Conservation (phyloP, 2,329 filamentous ascomycete species). For the Cladosporium sp. region DNA sequence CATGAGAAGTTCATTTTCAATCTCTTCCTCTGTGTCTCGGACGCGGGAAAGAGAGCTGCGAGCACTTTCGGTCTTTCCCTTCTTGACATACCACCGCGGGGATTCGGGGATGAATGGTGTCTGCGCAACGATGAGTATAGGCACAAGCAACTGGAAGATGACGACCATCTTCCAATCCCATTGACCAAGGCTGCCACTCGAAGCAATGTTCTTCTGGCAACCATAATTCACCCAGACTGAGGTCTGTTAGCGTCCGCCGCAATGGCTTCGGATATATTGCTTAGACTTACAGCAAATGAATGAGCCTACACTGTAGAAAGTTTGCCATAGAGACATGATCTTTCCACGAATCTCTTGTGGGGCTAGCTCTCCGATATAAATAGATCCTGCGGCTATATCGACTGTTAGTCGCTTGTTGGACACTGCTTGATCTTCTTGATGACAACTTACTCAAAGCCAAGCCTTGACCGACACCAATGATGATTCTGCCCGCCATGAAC, state of each 20-base stretch:
- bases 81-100: slow-evolving; percentile 62
- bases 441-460: slow-evolving; percentile 51
- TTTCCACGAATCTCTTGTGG: slow-evolving; percentile 58
- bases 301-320: slow-evolving; percentile 59
- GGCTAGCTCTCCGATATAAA: slow-evolving; percentile 65
- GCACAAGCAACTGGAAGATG: slow-evolving; percentile 66
- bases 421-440: neutral
- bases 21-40: slow-evolving; percentile 57
- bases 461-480: slow-evolving; percentile 66
- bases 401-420: neutral
- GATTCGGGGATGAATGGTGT: slow-evolving; percentile 63
- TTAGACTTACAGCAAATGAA: slow-evolving; percentile 42
- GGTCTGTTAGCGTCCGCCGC: neutral
- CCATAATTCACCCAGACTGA: slow-evolving; percentile 62
- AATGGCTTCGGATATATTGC: neutral
- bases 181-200: slow-evolving; percentile 48
- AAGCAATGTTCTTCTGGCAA: slow-evolving; percentile 48
- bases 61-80: slow-evolving; percentile 55
- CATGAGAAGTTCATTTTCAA: slow-evolving; percentile 58
- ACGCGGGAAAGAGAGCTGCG: slow-evolving; percentile 52
- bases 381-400: slow-evolving; percentile 47
- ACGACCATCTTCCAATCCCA: slow-evolving; percentile 69
- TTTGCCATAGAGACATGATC: slow-evolving; percentile 66
- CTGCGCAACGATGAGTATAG: slow-evolving; percentile 53
- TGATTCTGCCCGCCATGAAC: slow-evolving; percentile 62